Base-by-base conservation (phyloP, 2,329 filamentous ascomycete genomes). In the Lecanoromycetidae sp. region DNA sequence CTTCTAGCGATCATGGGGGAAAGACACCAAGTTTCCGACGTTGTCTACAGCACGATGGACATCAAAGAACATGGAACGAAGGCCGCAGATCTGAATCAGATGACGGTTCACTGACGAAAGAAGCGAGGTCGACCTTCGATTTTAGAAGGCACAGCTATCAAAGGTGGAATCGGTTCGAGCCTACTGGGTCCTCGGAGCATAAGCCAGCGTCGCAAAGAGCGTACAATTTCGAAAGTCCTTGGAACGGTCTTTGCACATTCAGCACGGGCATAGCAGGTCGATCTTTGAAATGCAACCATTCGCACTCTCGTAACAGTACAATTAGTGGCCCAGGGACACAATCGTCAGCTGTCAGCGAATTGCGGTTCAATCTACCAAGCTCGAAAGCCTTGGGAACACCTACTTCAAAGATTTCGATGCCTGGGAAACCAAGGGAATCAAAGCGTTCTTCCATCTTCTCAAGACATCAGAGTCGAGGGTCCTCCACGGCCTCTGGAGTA, bases 241-340 rank as follows among this genome's bases (percentile, higher is more conserved):
- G 90, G 90, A 80, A 86, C 51, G 84, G 86, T 13, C 75, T 76
- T 34, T 96, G 90, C 65, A 84, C 88, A 51, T 96, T 96, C 63
- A 72, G 77, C 13, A 91, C 87, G 0, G 82, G 84, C 30, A 73
- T 79, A 47, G 81, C 77, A 35, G 88, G 90, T 2, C 80, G 82
- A 43, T 82, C 77, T 46, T 66, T 93, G 12, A 79, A 79, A 61
- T 88, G 84, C 63, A 79, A 79, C 47, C 86, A 93, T 55, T 36
- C 32, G 23, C 51, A 55, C 3, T 55, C 56, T 1, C 55, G 58
- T 17, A 48, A 60, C 23, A 35, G 32, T 19, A 22, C 29, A 32
- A 42, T 17, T 13, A 41, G 17, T n/a, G 45, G 45, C 23, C 26
- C 45, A 15, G 52, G 56, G 17, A 51, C 57, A 58, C 54, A 37